Percentiles rank a stretch among this genome's conserved stretches.
phyloP scores from a whole-genome alignment of 1,139 yeast species.

The Diutina neorugosa region DNA sequence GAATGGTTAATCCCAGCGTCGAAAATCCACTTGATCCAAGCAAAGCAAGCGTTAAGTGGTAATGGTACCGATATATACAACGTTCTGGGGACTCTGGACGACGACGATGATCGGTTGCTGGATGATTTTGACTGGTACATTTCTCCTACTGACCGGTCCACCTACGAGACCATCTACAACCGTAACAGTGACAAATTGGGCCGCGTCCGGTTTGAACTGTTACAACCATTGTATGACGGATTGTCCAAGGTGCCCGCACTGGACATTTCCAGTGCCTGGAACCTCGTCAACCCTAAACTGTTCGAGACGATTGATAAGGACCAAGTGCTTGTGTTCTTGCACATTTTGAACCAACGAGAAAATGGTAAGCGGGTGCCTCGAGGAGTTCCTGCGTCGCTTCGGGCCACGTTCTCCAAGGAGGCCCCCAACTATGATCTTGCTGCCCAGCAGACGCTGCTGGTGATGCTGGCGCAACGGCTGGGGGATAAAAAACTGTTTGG shows the following conservation, averaged over 20 bases:
- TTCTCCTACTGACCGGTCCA: conserved; percentile 69
- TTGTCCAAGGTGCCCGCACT: conserved; percentile 66
- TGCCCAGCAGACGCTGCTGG: conserved; percentile 14
- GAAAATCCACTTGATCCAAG: conserved; percentile 73
- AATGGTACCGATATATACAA: conserved; percentile 14
- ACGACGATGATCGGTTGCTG: conserved; percentile 41
- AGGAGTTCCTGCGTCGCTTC: conserved; percentile 84
- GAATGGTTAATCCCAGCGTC: conserved; percentile 88
- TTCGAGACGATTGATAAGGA: conserved; percentile 86
- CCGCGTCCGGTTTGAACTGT: conserved; percentile 63
- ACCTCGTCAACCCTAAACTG: conserved; percentile 81
- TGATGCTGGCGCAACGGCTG: conserved; percentile 9
- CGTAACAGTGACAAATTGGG: conserved; percentile 73
- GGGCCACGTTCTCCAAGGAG: conserved; percentile 86
- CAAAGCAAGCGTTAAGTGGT: conserved; percentile 50
- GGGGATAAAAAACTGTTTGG: conserved; percentile 24
- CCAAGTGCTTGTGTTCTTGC: conserved; percentile 80
- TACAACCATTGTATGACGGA: conserved; percentile 56
- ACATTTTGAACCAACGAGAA: conserved; percentile 81
- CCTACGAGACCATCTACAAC: conserved; percentile 70
- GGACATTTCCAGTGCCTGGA: conserved; percentile 92
- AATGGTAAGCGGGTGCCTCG: conserved; percentile 82
- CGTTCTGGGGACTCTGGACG: conserved; percentile 17
- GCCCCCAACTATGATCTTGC: conserved; percentile 64
- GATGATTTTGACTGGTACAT: conserved; percentile 93